Evolutionary conservation across 345 rosid genomes (phyloP), one percentile per base, ranked within the genome.

Genomic region (Eucalyptus decipiens): DNA sequence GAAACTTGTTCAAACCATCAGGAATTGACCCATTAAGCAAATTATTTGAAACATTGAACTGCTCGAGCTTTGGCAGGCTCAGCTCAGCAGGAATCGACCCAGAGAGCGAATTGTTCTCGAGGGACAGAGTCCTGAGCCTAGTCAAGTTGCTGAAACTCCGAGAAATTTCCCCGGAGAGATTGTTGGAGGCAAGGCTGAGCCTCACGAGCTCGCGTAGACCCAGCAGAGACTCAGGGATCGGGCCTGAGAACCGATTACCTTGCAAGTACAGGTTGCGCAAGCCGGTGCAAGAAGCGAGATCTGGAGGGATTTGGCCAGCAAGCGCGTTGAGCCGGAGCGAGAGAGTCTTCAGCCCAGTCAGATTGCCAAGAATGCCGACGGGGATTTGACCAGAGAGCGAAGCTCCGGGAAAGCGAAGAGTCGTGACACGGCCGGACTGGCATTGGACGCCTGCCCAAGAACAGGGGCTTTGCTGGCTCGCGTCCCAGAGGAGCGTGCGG

Each of bases 291-390:
- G 91, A 87, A 40, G 92, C 94, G 67, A 98, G 99, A 94, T 98
- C 99, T 85, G 93, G 16, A 56, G 99, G 99, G 18, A 96, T 92
- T 18, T 89, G 52, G 12, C 99, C 98, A 14, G 93, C 86, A 8
- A 98, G 93, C 3, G 95, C 80, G 89, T 98, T 98, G 90, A 96
- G 91, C n/a, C 99, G 97, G 89, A 98, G 96, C 58, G 99, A 97
- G 49, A 98, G 93, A 13, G 97, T 95, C 11, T 95, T 96, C 69
- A 98, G 96, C 60, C 91, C 88, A 2, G 99, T 96, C 87, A 98
- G 90, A 91, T 98, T 97, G 19, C 96, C 94, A 86, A 98, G 93
- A 89, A 97, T 90, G 80, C 97, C 99, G 51, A 81, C 37, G 0
- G 99, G 99, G 32, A 98, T 92, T 21, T 91, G 60, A 8, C 99